phyloP scores from a whole-genome alignment of 345 rosid species.

The Rhodamnia argentea region DNA sequence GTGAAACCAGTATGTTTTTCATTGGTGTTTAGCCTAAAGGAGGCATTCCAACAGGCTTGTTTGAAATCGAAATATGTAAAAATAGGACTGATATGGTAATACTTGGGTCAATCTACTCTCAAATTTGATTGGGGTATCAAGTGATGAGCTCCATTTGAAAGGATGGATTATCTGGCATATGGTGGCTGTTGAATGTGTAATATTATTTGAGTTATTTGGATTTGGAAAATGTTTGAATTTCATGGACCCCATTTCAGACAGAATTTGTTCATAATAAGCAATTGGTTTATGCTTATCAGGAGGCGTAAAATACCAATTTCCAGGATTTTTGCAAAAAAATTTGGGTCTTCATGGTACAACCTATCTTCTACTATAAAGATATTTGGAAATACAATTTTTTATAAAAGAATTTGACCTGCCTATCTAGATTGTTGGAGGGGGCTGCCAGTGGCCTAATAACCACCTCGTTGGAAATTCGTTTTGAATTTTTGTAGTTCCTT shows the following conservation, averaged over 20 bases:
- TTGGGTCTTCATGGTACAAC: too few relatives aligned
- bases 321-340: too few relatives aligned
- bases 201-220: not conserved
- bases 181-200: not conserved
- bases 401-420: too few relatives aligned
- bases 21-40: not conserved
- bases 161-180: not conserved
- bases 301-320: not conserved
- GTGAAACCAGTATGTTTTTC: not conserved
- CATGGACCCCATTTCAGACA: not conserved
- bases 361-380: too few relatives aligned
- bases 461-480: too few relatives aligned
- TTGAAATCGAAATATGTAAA: not conserved
- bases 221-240: not conserved
- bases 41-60: not conserved
- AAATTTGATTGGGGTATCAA: too few relatives aligned
- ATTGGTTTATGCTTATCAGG: not conserved
- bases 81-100: not conserved
- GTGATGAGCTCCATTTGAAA: too few relatives aligned
- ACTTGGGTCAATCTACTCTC: not conserved
- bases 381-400: too few relatives aligned
- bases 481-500: too few relatives aligned
- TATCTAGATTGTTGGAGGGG: too few relatives aligned
- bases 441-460: too few relatives aligned
- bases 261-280: not conserved